These are phyloP conservation scores for Starmerella gropengiesseri DNA, from an alignment of 805 yeast genomes.

Conservation along the genomic window DNA sequence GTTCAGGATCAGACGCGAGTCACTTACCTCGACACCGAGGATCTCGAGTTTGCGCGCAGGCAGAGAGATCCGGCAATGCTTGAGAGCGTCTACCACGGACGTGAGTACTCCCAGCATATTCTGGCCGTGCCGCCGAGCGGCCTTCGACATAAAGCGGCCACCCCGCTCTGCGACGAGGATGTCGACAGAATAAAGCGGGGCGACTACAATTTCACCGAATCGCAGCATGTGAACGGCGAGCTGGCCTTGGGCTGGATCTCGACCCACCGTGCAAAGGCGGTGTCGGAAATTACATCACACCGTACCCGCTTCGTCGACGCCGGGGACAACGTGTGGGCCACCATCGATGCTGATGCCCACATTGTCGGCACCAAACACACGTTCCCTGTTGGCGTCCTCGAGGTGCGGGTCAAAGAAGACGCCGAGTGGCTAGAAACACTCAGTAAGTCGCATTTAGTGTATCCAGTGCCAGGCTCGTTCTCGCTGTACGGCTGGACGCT, in stretches of 20 bases:
- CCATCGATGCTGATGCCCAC: conserved; percentile 27
- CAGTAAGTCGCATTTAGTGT: conserved; percentile 39
- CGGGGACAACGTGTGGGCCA: conserved; percentile 29
- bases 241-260: conserved; percentile 32
- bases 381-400: conserved; percentile 43
- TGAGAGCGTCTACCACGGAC: conserved; percentile 21
- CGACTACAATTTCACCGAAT: not conserved
- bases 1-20: conserved; percentile 22
- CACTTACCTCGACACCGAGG: conserved; percentile 32
- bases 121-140: conserved; percentile 34
- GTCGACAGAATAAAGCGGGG: not conserved
- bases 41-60: conserved; percentile 29
- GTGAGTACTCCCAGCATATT: conserved; percentile 5
- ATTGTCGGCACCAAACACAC: conserved; percentile 8
- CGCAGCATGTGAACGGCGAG: conserved; percentile 19
- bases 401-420: conserved; percentile 35
- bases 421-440: conserved; percentile 33
- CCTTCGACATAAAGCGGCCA: conserved; percentile 26
- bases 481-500: conserved; percentile 32
- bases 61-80: conserved; percentile 34
- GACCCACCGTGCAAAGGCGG: conserved; percentile 9
- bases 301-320: conserved; percentile 24
- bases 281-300: conserved; percentile 8
- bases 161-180: conserved; percentile 15
- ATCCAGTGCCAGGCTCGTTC: conserved; percentile 35